Conservation (phyloP, 108 stramenopile genomes). For the Nitzschia sp. region DNA sequence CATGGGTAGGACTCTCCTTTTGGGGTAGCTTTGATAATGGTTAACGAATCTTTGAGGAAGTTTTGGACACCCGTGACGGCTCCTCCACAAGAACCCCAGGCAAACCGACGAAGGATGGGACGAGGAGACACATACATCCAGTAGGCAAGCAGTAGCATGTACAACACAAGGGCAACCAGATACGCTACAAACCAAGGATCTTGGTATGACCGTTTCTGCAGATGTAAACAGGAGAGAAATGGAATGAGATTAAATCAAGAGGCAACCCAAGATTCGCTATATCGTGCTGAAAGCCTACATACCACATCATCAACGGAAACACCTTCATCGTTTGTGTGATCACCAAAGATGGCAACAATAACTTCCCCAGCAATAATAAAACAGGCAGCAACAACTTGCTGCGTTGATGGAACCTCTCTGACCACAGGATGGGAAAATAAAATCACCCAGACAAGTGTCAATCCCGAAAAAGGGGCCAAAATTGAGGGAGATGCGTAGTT, state of each 20-base stretch:
- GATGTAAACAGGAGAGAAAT: not conserved
- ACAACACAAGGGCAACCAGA: slow-evolving; percentile 46
- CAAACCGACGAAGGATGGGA: slow-evolving; percentile 41
- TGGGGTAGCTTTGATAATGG: slow-evolving; percentile 45
- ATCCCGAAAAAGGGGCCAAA: slow-evolving; percentile 81
- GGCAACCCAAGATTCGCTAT: not conserved
- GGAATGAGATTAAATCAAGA: not conserved
- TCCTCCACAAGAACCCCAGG: slow-evolving; percentile 59
- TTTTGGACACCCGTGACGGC: slow-evolving; percentile 72
- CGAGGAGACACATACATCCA: slow-evolving; percentile 35
- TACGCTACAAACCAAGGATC: slow-evolving; percentile 55
- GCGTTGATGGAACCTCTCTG: slow-evolving; percentile 52
- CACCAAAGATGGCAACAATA: slow-evolving; percentile 76
- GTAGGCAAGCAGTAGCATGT: slow-evolving; percentile 42
- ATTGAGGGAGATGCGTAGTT: slow-evolving; percentile 83
- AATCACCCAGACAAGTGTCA: slow-evolving; percentile 86
- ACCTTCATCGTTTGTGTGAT: slow-evolving; percentile 74
- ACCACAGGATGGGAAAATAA: slow-evolving; percentile 49
- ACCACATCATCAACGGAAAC: slow-evolving; percentile 64
- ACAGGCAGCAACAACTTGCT: slow-evolving; percentile 61
- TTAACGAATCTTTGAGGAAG: slow-evolving; percentile 77
- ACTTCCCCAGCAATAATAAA: slow-evolving; percentile 79
- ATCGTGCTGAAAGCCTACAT: slow-evolving; percentile 9
- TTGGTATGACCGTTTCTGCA: slow-evolving; percentile 47
- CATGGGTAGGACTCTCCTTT: not conserved